A percentile compares a stretch with the other conserved stretches of the same genome.
These are phyloP conservation scores for Ganoderma lingzhi DNA, from an alignment of 1,284 basidiomycete species.

Conservation along the genomic window DNA sequence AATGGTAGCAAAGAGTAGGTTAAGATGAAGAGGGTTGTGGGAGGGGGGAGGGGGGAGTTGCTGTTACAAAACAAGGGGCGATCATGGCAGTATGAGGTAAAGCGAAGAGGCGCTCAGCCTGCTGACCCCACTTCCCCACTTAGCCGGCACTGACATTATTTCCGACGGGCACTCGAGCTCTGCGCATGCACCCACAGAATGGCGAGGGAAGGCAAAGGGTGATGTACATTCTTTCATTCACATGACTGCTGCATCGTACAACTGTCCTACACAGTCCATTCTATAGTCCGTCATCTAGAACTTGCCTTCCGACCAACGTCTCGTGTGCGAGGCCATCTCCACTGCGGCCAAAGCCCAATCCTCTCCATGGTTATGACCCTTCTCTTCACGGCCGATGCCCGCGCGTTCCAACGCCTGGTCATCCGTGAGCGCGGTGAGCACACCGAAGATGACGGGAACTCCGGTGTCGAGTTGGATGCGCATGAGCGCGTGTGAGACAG, in stretches of 20 bases:
- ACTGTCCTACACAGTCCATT: constrained; percentile 22
- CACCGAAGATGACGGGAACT: constrained; percentile 96
- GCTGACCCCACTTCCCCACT: neutral
- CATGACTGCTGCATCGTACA: constrained; percentile 29
- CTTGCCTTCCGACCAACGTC: constrained; percentile 80
- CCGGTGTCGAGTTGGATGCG: constrained; percentile 92
- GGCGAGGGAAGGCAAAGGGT: neutral
- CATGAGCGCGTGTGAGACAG: constrained; percentile 94
- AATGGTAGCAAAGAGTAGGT: neutral
- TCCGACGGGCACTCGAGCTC: neutral
- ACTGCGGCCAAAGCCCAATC: constrained; percentile 97
- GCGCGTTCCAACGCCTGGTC: constrained; percentile 95
- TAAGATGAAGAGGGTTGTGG: constrained; percentile 10
- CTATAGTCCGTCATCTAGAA: constrained; percentile 47
- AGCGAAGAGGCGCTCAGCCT: constrained; percentile 17
- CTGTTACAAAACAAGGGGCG: constrained; percentile 25
- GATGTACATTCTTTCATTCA: constrained; percentile 20
- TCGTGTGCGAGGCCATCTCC: constrained; percentile 84
- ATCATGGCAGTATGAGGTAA: constrained; percentile 34
- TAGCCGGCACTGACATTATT: neutral
- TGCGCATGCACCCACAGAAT: neutral
- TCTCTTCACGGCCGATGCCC: constrained; percentile 75
- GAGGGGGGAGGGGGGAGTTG: constrained; percentile 12
- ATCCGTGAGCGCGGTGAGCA: constrained; percentile 92
- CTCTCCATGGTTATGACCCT: constrained; percentile 94